Percentiles rank a stretch among this genome's conserved stretches.
These are phyloP conservation scores for Corymbia maculata DNA, from an alignment of 345 rosid genomes.

Conservation along the genomic window DNA sequence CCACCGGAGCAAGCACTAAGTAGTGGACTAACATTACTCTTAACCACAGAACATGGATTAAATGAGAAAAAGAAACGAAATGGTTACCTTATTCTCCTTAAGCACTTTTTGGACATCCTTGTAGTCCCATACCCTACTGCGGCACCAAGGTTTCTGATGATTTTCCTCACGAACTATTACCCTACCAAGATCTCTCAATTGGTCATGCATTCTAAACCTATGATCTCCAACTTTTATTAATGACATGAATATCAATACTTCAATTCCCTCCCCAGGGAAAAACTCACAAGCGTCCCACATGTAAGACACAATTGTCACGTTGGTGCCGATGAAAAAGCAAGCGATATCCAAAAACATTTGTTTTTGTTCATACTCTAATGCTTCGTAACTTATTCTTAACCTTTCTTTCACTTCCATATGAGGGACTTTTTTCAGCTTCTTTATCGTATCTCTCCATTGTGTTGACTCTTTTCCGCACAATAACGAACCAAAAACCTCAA, in stretches of 20 bases:
- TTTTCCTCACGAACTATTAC: not conserved
- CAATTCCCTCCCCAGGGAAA: not conserved
- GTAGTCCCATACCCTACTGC: not conserved
- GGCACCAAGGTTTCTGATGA: accelerated
- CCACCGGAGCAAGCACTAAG: not conserved
- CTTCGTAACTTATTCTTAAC: not conserved
- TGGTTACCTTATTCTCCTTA: not conserved
- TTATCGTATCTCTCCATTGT: not conserved
- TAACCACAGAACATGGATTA: no score
- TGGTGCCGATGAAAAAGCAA: not conserved
- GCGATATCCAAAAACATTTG: not conserved
- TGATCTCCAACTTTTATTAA: no score
- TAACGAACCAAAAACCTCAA: not conserved
- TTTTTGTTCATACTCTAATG: not conserved
- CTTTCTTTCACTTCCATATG: not conserved
- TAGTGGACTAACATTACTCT: not conserved
- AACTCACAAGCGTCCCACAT: not conserved
- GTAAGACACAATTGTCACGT: not conserved
- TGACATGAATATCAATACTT: not conserved
- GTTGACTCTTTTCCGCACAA: not conserved
- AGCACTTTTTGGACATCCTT: not conserved
- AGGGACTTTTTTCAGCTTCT: not conserved
- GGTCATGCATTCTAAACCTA: no score
- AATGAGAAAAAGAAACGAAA: no score
- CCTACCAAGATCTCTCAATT: not conserved